Evolutionary conservation across 768 basidiomycete genomes (phyloP).

Genomic region (Cystobasidium tubakii): DNA sequence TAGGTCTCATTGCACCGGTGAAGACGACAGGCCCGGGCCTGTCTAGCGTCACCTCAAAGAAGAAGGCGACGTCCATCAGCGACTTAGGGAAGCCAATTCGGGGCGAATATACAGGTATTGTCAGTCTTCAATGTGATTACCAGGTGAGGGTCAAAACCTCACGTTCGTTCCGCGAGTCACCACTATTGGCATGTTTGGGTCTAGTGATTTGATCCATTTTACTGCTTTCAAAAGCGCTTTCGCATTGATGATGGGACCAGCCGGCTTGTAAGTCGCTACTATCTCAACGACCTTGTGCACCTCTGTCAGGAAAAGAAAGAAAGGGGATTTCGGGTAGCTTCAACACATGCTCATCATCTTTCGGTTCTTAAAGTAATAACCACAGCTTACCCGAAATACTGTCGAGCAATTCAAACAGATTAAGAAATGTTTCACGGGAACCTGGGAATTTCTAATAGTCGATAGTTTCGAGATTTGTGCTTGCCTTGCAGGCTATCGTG

Average conservation of each 20-base stretch:
- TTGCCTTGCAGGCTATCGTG: background rate
- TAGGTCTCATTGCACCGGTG: constrained; percentile 49
- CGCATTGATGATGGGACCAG: background rate
- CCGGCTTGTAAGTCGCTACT: background rate
- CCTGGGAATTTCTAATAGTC: no score
- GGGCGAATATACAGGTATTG: no score
- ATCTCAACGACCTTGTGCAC: constrained; percentile 4
- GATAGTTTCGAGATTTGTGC: background rate
- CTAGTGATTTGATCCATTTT: background rate
- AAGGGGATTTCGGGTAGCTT: no score
- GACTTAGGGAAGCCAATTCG: no score
- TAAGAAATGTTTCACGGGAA: no score
- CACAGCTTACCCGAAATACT: no score
- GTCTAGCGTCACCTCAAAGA: constrained; percentile 48
- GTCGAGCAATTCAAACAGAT: no score
- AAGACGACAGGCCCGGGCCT: constrained; percentile 48
- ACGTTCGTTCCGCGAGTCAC: background rate
- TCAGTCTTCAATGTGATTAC: background rate
- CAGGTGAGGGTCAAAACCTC: background rate
- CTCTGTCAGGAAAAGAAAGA: no score
- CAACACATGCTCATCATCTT: no score
- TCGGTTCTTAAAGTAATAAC: no score
- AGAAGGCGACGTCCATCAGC: constrained; percentile 45
- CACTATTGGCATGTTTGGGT: constrained; percentile 1
- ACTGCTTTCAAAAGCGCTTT: background rate